Evolutionary conservation across 257 asterid genomes (phyloP).

Genomic region (Jacaranda mimosifolia): DNA sequence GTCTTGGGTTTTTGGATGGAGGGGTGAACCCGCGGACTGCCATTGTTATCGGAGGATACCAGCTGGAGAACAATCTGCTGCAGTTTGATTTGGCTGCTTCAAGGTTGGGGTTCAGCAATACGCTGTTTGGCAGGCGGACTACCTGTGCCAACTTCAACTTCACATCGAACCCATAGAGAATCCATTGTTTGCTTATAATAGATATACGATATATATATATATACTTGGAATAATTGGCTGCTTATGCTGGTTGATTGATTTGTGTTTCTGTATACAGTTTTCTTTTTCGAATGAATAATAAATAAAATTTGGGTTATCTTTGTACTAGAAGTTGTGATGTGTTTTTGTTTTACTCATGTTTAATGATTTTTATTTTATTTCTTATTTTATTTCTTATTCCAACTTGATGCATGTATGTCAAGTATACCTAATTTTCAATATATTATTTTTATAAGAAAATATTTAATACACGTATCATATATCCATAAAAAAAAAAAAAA

Average conservation of each 20-base stretch:
- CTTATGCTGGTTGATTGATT: not conserved
- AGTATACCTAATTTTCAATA: too few species aligned
- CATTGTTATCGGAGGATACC: conserved; percentile 66
- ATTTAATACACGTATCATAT: too few species aligned
- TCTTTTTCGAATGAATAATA: not conserved
- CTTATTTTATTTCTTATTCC: too few species aligned
- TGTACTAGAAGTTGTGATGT: not conserved
- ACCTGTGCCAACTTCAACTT: conserved; percentile 81
- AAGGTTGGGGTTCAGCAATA: conserved; percentile 61
- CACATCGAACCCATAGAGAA: conserved; percentile 51
- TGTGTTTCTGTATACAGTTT: not conserved
- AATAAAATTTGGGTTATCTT: not conserved
- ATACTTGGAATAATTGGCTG: conserved; percentile 27
- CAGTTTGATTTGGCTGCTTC: conserved; percentile 74
- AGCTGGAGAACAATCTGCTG: conserved; percentile 58
- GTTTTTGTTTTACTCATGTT: too few species aligned
- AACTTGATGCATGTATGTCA: too few species aligned
- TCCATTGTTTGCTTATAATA: not conserved
- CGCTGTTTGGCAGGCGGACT: conserved; percentile 52
- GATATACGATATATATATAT: not conserved
- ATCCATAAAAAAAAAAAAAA: too few species aligned
- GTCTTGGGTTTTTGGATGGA: conserved; percentile 64
- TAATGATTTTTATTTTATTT: too few species aligned
- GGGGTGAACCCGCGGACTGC: conserved; percentile 61
- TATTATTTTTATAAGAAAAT: too few species aligned